phyloP scores from a whole-genome alignment of 2,329 filamentous ascomycete genomes.

The Alternaria conjuncta region DNA sequence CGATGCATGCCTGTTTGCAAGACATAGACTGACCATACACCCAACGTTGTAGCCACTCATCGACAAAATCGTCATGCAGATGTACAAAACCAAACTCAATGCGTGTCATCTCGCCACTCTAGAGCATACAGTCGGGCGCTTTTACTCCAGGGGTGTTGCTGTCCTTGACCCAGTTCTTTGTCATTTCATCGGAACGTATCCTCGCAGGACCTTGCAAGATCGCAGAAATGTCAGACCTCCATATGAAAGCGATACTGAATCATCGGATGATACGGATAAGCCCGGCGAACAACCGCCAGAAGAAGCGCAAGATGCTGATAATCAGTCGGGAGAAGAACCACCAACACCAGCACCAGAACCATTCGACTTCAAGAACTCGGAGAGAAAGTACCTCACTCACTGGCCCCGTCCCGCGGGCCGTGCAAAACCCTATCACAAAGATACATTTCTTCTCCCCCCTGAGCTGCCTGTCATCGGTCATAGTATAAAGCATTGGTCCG shows the following conservation, averaged over 20 bases:
- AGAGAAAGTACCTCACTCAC: slow-evolving; percentile 1
- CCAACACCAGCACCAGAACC: background rate
- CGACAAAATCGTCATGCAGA: slow-evolving; percentile 18
- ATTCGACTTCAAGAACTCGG: background rate
- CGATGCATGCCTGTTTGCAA: background rate
- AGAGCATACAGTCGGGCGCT: slow-evolving; percentile 25
- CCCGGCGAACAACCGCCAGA: background rate
- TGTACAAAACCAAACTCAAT: slow-evolving; percentile 14
- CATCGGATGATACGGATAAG: background rate
- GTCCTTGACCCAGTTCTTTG: slow-evolving; percentile 29
- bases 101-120: slow-evolving; percentile 20
- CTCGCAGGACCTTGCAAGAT: slow-evolving; percentile 7
- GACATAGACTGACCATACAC: background rate
- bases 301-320: background rate
- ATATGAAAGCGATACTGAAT: too few species aligned
- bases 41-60: slow-evolving; percentile 9
- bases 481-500: slow-evolving; percentile 20
- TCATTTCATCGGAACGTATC: slow-evolving; percentile 24
- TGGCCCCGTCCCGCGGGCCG: background rate
- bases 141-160: slow-evolving; percentile 17
- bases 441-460: slow-evolving; percentile 16
- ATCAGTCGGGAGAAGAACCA: background rate
- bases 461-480: slow-evolving; percentile 21
- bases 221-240: slow-evolving; percentile 2
- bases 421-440: background rate